Base-by-base conservation (phyloP, 495 filamentous ascomycete genomes). In the Hypoxylon perforatum region DNA sequence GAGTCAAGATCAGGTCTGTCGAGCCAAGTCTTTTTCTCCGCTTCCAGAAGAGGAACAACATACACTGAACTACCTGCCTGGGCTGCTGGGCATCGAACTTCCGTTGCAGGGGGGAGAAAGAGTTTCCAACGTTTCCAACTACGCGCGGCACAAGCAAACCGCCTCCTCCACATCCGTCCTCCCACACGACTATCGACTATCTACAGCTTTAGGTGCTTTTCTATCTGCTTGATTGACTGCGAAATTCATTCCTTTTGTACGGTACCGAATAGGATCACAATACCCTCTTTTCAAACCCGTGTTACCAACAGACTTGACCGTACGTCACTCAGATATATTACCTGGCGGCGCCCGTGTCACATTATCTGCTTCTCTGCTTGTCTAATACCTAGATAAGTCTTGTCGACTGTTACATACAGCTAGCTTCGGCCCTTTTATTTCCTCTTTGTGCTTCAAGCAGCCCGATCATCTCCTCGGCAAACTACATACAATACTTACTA, bases 371-470 rank as follows among this genome's bases (percentile, higher is more conserved):
- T n/a, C n/a, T n/a, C n/a, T n/a, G n/a, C n/a, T n/a, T n/a, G n/a
- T 58, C 11, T 35, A 30, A 46, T 51, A 58, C 61, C 30, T 65
- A 38, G 53, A 63, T 61, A 23, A 52, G 56, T 69, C 50, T 59
- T 30, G 45, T 55, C 25, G 38, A 60, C 35, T 65, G 67, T 59
- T 66, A 70, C 67, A 66, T 66, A 70, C 52, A 50, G 49, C 64
- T 52, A 63, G 58, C 64, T 70, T 68, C 73, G 71, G 68, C 61
- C 67, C 71, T 69, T 71, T 73, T 71, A 65, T 72, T 59, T 54
- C 61, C 56, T 64, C 65, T 68, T 63, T 66, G 65, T 64, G 54
- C 59, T 67, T 41, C 41, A 39, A 73, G 45, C 50, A 65, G 45
- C 62, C 70, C 70, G 60, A 68, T 58, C 57, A 64, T 61, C 35